phyloP scores from a whole-genome alignment of 768 basidiomycete genomes.

The Pleurotus citrinopileatus region DNA sequence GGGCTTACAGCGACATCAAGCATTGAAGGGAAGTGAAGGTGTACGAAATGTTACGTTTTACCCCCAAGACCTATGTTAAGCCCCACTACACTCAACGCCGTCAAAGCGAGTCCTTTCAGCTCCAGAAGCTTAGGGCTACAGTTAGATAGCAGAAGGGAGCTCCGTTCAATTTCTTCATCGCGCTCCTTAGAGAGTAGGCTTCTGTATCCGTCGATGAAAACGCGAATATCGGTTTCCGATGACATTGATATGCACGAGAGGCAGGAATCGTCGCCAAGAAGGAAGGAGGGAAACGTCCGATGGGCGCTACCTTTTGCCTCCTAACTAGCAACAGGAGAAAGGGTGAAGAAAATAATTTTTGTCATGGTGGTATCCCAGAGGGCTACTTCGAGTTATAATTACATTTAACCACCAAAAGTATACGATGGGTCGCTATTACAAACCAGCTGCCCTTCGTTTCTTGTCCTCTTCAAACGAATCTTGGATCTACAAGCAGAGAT shows the following conservation, averaged over 20 bases:
- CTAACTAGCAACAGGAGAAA: no score
- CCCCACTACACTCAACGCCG: conserved; percentile 64
- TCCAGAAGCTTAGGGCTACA: conserved; percentile 86
- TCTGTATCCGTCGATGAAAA: conserved; percentile 69
- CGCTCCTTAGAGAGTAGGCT: conserved; percentile 69
- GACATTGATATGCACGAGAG: conserved; percentile 19
- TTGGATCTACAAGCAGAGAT: conserved; percentile 37
- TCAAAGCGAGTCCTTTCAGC: conserved; percentile 79
- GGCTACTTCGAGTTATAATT: no score
- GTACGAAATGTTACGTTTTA: conserved; percentile 63
- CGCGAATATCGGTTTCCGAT: conserved; percentile 34
- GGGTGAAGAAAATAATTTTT: no score
- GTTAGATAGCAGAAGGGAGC: conserved; percentile 74
- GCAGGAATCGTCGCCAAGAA: no score
- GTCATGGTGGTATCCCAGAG: no score
- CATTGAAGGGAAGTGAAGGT: conserved; percentile 5
- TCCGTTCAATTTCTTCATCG: conserved; percentile 81
- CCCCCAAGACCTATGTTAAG: conserved; percentile 89
- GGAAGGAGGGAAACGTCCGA: neutral
- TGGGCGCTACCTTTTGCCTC: no score
- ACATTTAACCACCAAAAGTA: no score
- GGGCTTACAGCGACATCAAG: conserved; percentile 30
- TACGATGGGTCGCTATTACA: neutral
- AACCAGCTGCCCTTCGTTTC: conserved; percentile 10
- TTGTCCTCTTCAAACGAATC: conserved; percentile 48